Evolutionary conservation across 2,329 filamentous ascomycete genomes (phyloP), one percentile per base, ranked within the genome.

Genomic region (Colletotrichum sp.): DNA sequence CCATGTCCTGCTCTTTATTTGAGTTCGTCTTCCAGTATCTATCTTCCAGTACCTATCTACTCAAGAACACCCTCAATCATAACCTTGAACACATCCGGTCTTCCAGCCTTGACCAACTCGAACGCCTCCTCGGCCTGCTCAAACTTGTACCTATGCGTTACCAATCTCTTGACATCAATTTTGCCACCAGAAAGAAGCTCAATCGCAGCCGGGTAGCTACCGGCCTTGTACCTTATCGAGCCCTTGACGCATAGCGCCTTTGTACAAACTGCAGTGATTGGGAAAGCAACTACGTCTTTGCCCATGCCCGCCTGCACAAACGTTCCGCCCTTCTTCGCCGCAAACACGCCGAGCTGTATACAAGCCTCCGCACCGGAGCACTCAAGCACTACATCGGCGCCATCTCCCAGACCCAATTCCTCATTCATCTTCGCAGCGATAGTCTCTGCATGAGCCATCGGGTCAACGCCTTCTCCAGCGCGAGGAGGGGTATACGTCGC

Each of bases 341-440:
- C 28, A n/a, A n/a, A 30, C 24, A 61, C 2, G 9, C 59, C 26
- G 15, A 61, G 59, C 10, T 61, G 26, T n/a, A 32, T n/a, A 21
- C 26, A 61, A 32, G 26, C 1, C 59, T 61, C 80, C 5, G 80
- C 85, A 3, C 88, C 88, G 2, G 87, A 88, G 18, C 85, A 86
- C 67, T 90, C 59, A 21, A 61, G 28, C 16, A 32, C 59, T 30
- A 32, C 59, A 32, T 30, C 28, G 28, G 28, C 59, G 59, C 28
- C 26, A n/a, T 32, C 28, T 30, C 16, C 28, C 18, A 32, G 10
- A 30, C 28, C 59, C 59, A n/a, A 6, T 3, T 61, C 55, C 1
- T 59, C 55, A 13, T 59, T 28, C 55, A 26, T 28, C n/a, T 3
- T 59, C 3, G 55, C 24, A 6, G 59, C 28, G 28, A 9, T 30